phyloP scores from a whole-genome alignment of 163 green algal species.

The Chloromonas sp. region DNA sequence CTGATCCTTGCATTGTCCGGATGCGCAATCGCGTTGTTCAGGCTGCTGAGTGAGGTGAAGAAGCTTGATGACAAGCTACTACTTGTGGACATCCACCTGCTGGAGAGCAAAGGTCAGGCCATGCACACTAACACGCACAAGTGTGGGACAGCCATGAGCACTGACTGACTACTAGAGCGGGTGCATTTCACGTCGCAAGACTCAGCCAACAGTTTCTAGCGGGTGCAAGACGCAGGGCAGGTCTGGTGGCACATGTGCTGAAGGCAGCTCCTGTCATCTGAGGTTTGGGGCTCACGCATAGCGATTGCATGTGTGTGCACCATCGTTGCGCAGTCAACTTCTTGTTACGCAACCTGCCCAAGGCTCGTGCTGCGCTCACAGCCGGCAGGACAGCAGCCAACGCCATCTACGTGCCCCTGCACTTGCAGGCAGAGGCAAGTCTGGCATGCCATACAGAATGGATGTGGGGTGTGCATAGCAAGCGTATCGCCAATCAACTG shows the following conservation, averaged over 20 bases:
- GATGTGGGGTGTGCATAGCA: too few species aligned
- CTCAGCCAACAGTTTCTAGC: too few species aligned
- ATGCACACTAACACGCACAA: neutral
- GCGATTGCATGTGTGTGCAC: too few species aligned
- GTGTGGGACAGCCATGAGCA: too few species aligned
- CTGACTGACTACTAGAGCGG: too few species aligned
- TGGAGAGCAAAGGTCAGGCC: constrained; percentile 72
- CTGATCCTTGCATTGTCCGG: too few species aligned
- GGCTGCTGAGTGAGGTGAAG: constrained; percentile 91
- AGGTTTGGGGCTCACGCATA: too few species aligned
- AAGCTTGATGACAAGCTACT: constrained; percentile 98
- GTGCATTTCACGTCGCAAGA: too few species aligned
- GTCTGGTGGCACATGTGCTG: too few species aligned
- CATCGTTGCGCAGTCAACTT: constrained; percentile 63
- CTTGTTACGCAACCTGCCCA: constrained; percentile 85
- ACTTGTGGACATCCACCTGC: constrained; percentile 95
- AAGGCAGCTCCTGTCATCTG: too few species aligned
- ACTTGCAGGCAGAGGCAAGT: constrained; percentile 67
- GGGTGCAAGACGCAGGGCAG: too few species aligned
- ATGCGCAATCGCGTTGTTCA: constrained; percentile 10
- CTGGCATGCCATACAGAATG: neutral
- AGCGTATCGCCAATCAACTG: too few species aligned
- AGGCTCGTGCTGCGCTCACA: constrained; percentile 89
- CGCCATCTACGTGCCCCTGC: constrained; percentile 94
- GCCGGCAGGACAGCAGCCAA: constrained; percentile 92